Base-by-base conservation (phyloP, 768 basidiomycete genomes). In the Naganishia onofrii region DNA sequence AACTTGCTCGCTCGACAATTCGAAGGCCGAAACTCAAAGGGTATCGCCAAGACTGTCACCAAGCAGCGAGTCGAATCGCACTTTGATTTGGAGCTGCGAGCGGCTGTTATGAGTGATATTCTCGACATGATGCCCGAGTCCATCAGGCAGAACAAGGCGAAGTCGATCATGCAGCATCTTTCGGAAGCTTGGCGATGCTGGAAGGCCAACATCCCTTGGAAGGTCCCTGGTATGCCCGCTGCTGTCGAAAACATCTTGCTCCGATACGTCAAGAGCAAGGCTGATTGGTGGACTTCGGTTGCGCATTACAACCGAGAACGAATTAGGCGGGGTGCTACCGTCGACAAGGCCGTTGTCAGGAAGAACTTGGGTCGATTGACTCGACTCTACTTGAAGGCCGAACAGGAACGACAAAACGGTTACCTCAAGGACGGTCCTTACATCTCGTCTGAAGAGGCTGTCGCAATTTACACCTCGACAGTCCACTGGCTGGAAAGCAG, bases 51-150 rank as follows among this genome's bases (percentile, higher is more conserved):
- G 84, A 98, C 95, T 0, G 95, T 99, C 28, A 99, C 96, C 29
- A 99, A 99, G 83, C 96, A 99, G 83, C 88, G 95, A 76, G 96
- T 98, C 17, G 96, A 99, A 82, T 96, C 93, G 10, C 96, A 99
- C 80, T 98, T 94, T 76, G 96, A 99, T 81, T 85, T 99, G 42
- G 96, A 99, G 79, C 84, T 99, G 53, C 89, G 96, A 66, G 96
- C 96, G 0, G 94, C 96, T 56, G 95, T 99, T 76, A 98, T 99
- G 96, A 95, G 97, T 83, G 95, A 99, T 81, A 98, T 99, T 75
- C 84, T 99, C 75, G 95, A 98, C 84, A 97, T 98, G 95, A 97
- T 98, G 95, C 96, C 96, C 8, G 96, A 98, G 81, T 93, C 91
- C 1, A 94, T 98, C 84, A 94, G 75, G 38, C 72, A 69, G 82